Evolutionary conservation across 169 alveolate species (phyloP).

Genomic region (Plasmodium coatneyi): DNA sequence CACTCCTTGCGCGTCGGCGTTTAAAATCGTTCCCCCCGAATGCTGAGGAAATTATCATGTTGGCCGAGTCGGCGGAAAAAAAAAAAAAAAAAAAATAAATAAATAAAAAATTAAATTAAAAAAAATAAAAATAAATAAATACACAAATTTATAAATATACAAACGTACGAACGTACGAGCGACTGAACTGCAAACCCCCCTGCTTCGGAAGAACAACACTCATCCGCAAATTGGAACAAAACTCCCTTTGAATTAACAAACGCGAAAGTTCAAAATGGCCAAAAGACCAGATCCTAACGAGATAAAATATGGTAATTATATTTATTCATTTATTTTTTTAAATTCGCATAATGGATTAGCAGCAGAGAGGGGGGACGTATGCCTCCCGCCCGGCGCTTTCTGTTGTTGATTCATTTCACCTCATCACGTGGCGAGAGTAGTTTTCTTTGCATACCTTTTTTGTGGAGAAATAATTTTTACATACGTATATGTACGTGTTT

Average conservation of each 20-base stretch:
- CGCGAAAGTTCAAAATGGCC: slow-evolving; percentile 76
- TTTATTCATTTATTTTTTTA: not conserved
- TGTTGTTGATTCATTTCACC: not conserved
- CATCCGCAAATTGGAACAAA: not conserved
- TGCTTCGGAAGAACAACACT: not conserved
- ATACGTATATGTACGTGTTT: not conserved
- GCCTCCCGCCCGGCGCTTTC: not conserved
- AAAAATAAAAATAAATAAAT: not conserved
- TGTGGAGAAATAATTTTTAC: not conserved
- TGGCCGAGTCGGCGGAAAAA: not conserved
- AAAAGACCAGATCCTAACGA: slow-evolving; percentile 88
- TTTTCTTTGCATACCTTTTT: not conserved
- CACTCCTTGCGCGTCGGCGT: not conserved
- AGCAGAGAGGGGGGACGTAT: not conserved
- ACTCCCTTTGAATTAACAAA: slow-evolving; percentile 12
- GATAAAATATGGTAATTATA: slow-evolving; percentile 82
- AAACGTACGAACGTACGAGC: not conserved
- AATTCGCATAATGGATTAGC: not conserved
- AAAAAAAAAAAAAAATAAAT: too few species aligned
- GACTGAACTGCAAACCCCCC: not conserved
- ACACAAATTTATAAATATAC: not conserved
- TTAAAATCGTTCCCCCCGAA: not conserved
- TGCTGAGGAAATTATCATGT: not conserved
- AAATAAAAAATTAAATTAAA: too few species aligned
- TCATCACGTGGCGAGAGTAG: not conserved